Conservation (phyloP, 192 early-diverging fungal genomes). For the Chytriomyces sp. region DNA sequence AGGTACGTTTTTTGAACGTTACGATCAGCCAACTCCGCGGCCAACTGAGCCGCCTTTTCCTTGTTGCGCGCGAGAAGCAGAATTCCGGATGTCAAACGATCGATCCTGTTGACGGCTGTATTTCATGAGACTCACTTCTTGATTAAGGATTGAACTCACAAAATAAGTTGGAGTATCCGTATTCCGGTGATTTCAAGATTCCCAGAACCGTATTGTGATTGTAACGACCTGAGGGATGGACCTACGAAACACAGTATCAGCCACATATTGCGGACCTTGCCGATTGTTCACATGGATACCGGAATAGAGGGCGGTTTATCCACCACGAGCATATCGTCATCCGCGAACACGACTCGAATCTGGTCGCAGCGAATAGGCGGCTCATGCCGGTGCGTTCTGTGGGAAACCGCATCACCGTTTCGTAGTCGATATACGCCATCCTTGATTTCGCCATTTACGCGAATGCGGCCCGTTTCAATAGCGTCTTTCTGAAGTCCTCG, state of each 20-base stretch:
- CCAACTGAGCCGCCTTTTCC: slow-evolving; percentile 63
- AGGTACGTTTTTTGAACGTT: slow-evolving; percentile 87
- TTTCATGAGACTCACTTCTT: background rate
- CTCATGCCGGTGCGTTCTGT: slow-evolving; percentile 92
- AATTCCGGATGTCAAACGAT: slow-evolving; percentile 91
- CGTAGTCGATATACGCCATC: slow-evolving; percentile 63
- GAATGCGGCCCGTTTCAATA: slow-evolving; percentile 80
- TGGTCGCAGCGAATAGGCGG: slow-evolving; percentile 76
- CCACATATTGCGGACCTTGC: too few relatives aligned
- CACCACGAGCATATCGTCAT: slow-evolving; percentile 75
- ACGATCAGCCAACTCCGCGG: slow-evolving; percentile 64
- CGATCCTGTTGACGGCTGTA: slow-evolving; percentile 85
- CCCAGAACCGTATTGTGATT: slow-evolving; percentile 74
- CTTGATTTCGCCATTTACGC: slow-evolving; percentile 69
- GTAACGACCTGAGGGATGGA: slow-evolving; percentile 83
- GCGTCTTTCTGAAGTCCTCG: slow-evolving; percentile 51
- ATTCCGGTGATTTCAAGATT: slow-evolving; percentile 34
- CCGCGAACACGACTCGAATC: slow-evolving; percentile 65
- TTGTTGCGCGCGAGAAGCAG: slow-evolving; percentile 71
- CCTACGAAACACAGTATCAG: slow-evolving; percentile 24
- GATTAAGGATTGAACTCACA: slow-evolving; percentile 33
- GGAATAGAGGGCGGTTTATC: slow-evolving; percentile 92
- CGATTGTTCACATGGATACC: slow-evolving; percentile 40
- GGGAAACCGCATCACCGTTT: slow-evolving; percentile 79
- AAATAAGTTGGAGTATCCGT: slow-evolving; percentile 28